Base-by-base conservation (phyloP, 2,329 filamentous ascomycete genomes). In the Aureobasidium sp. region DNA sequence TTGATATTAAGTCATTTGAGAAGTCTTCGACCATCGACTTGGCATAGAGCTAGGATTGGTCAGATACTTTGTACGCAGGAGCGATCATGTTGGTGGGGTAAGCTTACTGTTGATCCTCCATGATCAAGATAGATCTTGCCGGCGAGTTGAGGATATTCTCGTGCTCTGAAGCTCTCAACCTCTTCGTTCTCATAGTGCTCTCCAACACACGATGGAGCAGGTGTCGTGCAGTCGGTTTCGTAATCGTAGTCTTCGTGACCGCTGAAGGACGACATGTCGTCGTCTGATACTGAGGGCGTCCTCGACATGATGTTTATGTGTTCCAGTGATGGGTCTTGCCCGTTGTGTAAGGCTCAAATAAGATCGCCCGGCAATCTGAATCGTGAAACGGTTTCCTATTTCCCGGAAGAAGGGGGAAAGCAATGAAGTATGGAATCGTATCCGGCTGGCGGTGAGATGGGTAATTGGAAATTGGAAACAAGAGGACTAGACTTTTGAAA, bases 1-100 rank as follows among this genome's bases (percentile, higher is more conserved):
- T 89, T 4, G 83, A 79, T 29, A 87, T 87, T 82, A 97, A 87
- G 64, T 94, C 89, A n/a, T 77, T 74, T 9, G 90, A 85, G 75
- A 96, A 96, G 27, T 78, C 80, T 66, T 93, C 88, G 73, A 97
- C 86, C 27, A 94, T 76, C 34, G 89, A 91, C 73, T 88, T 93
- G 45, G 91, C 80, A 71, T 89, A 90, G 0, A 89, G 61, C 67
- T 68, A 34, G 29, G 42, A 39, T 58, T 64, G 57, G 57, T 41
- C n/a, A 41, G 57, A 41, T 57, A 29, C 31, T 31, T 5, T 39
- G 12, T 34, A 34, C 31, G 20, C 14, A 25, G 15, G 8, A 45
- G 8, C 14, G 37, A 29, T 45, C 11, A 25, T 41, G 47, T 47
- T 42, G 37, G 42, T 63, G 44, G 39, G 31, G 52, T 48, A 55